Conservation (phyloP, 2,329 filamentous ascomycete species). For the Pezicula carpinea region DNA sequence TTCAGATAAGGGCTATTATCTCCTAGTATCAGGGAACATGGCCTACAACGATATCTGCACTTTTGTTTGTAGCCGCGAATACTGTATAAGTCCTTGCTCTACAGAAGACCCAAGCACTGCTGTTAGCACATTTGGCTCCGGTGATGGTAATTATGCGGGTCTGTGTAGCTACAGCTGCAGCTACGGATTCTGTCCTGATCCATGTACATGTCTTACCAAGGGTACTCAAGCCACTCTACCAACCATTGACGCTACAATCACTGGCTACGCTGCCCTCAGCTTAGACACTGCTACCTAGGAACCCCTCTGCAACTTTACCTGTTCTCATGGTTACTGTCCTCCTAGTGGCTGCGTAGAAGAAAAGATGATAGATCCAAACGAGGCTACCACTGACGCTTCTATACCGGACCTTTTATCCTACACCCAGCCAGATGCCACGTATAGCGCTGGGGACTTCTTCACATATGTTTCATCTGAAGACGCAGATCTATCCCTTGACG, state of each 20-base stretch:
- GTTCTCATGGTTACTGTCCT: not conserved
- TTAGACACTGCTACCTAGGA: not conserved
- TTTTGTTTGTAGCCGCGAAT: too few relatives aligned
- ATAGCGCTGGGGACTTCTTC: too few relatives aligned
- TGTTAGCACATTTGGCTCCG: slow-evolving; percentile 4
- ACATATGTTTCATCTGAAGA: not conserved
- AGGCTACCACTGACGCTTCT: too few relatives aligned
- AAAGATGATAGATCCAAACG: too few relatives aligned
- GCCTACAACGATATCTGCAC: too few relatives aligned
- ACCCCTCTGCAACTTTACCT: slow-evolving; percentile 1
- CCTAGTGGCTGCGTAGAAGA: not conserved
- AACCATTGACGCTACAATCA: not conserved
- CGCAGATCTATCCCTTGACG: too few relatives aligned
- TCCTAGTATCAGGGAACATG: too few relatives aligned
- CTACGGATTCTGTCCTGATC: slow-evolving; percentile 8
- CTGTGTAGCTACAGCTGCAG: slow-evolving; percentile 11
- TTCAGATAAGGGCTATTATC: too few relatives aligned
- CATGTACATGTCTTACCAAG: slow-evolving; percentile 1
- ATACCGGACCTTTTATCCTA: too few relatives aligned
- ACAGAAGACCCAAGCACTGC: not conserved
- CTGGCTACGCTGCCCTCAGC: not conserved
- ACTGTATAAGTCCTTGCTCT: too few relatives aligned
- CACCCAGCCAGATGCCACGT: too few relatives aligned
- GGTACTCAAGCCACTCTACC: not conserved
- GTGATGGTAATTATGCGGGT: slow-evolving; percentile 7